Evolutionary conservation across 805 yeast species (phyloP), one percentile per base, ranked within the genome.

Genomic region (Sungouiella thailandica): DNA sequence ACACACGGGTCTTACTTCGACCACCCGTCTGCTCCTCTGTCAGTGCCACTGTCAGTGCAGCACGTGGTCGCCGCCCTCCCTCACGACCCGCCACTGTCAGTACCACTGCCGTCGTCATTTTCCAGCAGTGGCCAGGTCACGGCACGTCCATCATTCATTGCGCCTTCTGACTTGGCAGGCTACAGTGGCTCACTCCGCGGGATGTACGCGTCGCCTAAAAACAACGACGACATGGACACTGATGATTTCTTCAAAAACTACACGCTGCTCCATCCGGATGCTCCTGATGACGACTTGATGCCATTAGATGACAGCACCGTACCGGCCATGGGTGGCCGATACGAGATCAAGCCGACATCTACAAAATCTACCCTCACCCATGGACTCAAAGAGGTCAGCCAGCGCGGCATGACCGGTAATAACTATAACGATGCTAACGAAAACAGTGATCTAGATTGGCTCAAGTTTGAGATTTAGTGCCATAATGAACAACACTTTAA

Each of bases 401-500:
- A 27, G 5, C 22, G n/a, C 11, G 13, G 11, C 14, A 10, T 16
- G 25, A 5, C 23, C 7, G 24, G 15, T 15, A 11, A 33, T 17
- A 17, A 13, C 11, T 33, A 28, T 24, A 25, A 28, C 17, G 28
- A 29, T 23, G 14, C 32, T 24, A 43, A 47, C 34, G 50, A 45
- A 8, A 31, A 41, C 16, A 44, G 47, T 29, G 60, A 56, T 27
- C 46, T 58, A 20, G 62, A 57, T 31, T 58, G 63, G 63, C 46
- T 58, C 35, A 58, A 57, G 44, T 58, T 57, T 34, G 61, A 57
- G 35, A 40, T 55, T 12, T 55, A 26, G 12, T n/a, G n/a, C 10
- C n/a, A n/a, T n/a, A n/a, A n/a, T n/a, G n/a, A n/a, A n/a, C n/a
- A n/a, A n/a, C n/a, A n/a, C n/a, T n/a, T n/a, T n/a, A n/a, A n/a